Evolutionary conservation across 2,329 filamentous ascomycete species (phyloP).

Genomic region (Verruconis gallopava): DNA sequence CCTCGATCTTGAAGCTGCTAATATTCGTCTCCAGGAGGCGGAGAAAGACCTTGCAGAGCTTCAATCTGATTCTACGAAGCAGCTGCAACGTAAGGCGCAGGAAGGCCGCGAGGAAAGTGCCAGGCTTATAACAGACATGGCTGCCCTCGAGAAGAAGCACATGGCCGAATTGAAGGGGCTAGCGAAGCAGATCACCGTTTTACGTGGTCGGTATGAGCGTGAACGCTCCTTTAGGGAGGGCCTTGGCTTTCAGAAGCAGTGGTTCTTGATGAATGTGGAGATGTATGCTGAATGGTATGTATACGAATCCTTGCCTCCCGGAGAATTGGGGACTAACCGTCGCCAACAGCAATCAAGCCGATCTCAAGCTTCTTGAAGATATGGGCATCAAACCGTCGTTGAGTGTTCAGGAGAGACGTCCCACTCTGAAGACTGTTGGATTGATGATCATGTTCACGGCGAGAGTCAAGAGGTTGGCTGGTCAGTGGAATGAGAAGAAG

Average conservation of each 20-base stretch:
- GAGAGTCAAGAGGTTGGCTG: conserved; percentile 37
- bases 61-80: conserved; percentile 11
- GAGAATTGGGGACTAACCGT: conserved; percentile 14
- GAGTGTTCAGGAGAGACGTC: conserved; percentile 31
- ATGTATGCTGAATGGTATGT: conserved; percentile 85
- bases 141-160: conserved; percentile 56
- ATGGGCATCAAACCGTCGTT: conserved; percentile 56
- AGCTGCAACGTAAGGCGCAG: conserved; percentile 19
- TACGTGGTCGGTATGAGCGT: conserved; percentile 66
- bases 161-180: conserved; percentile 68
- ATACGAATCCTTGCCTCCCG: conserved; percentile 9
- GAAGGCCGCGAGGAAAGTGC: conserved; percentile 18
- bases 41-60: conserved; percentile 11
- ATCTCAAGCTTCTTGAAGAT: conserved; percentile 70
- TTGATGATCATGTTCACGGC: conserved; percentile 36
- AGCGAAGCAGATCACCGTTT: conserved; percentile 80
- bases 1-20: conserved; percentile 29
- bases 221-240: conserved; percentile 71
- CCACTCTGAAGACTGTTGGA: conserved; percentile 35
- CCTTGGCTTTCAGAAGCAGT: conserved; percentile 75
- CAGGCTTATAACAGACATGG: conserved; percentile 33
- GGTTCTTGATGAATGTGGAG: conserved; percentile 65
- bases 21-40: conserved; percentile 2
- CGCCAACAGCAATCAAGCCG: conserved; percentile 69
- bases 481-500: conserved; percentile 37